A percentile compares a stretch with the other conserved stretches of the same genome.
These are phyloP conservation scores for Amanita pallidorosea DNA, from an alignment of 768 basidiomycete genomes.

Conservation along the genomic window DNA sequence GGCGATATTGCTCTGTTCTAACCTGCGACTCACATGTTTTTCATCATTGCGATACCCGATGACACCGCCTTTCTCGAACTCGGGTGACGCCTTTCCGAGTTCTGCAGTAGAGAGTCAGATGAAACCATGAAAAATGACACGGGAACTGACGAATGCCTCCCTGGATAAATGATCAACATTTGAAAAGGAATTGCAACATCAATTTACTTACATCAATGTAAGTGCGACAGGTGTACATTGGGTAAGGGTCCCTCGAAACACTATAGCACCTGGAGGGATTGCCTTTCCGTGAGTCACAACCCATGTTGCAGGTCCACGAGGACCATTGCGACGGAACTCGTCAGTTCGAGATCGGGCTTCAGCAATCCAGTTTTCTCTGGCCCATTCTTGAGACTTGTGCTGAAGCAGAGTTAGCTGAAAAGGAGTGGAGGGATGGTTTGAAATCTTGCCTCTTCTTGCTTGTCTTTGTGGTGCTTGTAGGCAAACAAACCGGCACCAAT, in stretches of 20 bases:
- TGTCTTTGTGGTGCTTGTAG: slow-evolving; percentile 46
- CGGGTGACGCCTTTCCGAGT: slow-evolving; percentile 51
- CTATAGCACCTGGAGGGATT: slow-evolving; percentile 49
- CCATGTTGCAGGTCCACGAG: slow-evolving; percentile 47
- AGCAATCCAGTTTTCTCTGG: slow-evolving; percentile 37
- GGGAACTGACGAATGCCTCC: slow-evolving; percentile 38
- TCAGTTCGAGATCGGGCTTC: slow-evolving; percentile 47
- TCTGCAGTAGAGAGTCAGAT: slow-evolving; percentile 25
- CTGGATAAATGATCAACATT: slow-evolving; percentile 17
- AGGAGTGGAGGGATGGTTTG: neutral
- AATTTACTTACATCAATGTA: slow-evolving; percentile 40
- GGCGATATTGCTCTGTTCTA: neutral
- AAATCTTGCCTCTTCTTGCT: slow-evolving; percentile 39
- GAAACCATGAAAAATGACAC: neutral
- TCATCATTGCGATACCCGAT: slow-evolving; percentile 54
- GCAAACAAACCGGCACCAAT: slow-evolving; percentile 40
- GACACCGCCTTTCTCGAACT: slow-evolving; percentile 50
- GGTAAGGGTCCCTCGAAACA: slow-evolving; percentile 44
- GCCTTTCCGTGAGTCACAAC: slow-evolving; percentile 44
- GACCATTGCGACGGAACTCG: slow-evolving; percentile 32
- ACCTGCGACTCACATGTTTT: slow-evolving; percentile 34
- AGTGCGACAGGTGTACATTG: slow-evolving; percentile 48
- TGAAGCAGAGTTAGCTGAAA: slow-evolving; percentile 12
- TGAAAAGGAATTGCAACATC: neutral
- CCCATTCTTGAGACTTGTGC: slow-evolving; percentile 43